These are phyloP conservation scores for Hypericum perforatum DNA, from an alignment of 345 rosid genomes.

Conservation along the genomic window DNA sequence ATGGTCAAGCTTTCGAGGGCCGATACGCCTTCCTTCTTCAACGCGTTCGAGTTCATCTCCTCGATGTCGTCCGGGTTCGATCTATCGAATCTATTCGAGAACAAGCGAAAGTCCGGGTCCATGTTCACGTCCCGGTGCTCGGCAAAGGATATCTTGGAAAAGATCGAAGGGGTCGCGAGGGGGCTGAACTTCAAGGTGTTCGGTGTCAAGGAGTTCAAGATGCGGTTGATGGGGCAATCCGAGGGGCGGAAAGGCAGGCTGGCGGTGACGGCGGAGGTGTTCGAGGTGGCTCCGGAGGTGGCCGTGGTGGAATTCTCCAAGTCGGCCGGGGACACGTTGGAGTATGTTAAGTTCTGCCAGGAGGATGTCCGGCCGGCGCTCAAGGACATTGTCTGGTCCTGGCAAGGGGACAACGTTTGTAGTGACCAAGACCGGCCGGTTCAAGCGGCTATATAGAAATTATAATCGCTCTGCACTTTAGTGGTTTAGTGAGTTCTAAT, in stretches of 20 bases:
- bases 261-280: slow-evolving; percentile 19
- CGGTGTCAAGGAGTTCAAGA: slow-evolving; percentile 8
- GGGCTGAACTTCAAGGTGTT: slow-evolving; percentile 9
- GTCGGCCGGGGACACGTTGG: slow-evolving; percentile 33
- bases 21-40: slow-evolving; percentile 12
- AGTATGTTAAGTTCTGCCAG: slow-evolving; percentile 33
- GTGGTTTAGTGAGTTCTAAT: no score
- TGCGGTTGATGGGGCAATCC: slow-evolving; percentile 12
- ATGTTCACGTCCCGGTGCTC: slow-evolving; percentile 22
- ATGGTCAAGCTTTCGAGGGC: neutral
- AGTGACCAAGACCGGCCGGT: neutral
- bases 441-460: no score
- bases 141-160: slow-evolving; percentile 7
- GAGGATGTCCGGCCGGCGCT: slow-evolving; percentile 38
- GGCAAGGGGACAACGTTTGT: slow-evolving; percentile 37
- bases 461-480: no score
- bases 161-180: slow-evolving; percentile 13
- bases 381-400: slow-evolving; percentile 40
- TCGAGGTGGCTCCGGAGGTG: slow-evolving; percentile 17
- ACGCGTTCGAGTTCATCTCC: slow-evolving; percentile 17
- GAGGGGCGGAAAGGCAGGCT: slow-evolving; percentile 36
- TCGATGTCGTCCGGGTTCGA: slow-evolving; percentile 19
- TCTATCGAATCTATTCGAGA: slow-evolving; percentile 15
- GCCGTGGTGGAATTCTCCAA: slow-evolving; percentile 26
- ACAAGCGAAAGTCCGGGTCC: slow-evolving; percentile 12